These are phyloP conservation scores for Discostella stelligeroides DNA, from an alignment of 108 stramenopile species.

Conservation along the genomic window DNA sequence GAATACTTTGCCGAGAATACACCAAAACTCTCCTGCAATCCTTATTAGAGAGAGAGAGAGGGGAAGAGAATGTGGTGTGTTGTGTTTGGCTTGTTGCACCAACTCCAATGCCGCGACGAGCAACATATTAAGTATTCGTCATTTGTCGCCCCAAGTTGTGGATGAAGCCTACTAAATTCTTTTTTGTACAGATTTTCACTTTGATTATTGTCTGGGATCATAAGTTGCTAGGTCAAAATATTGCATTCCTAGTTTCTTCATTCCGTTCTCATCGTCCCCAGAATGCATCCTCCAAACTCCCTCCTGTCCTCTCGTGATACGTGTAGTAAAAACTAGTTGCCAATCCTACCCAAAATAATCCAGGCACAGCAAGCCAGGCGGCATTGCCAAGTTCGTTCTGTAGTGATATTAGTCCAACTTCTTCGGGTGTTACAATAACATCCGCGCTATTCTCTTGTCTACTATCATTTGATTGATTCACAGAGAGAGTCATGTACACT, in stretches of 20 bases:
- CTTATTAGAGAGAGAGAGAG: too few relatives aligned
- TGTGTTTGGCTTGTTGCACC: too few relatives aligned
- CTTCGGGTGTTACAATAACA: conserved; percentile 62
- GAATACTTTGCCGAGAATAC: conserved; percentile 3
- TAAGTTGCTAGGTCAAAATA: too few relatives aligned
- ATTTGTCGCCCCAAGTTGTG: too few relatives aligned
- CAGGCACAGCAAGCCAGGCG: conserved; percentile 53
- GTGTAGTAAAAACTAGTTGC: conserved; percentile 47
- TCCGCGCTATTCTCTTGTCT: conserved; percentile 1
- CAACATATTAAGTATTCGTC: too few relatives aligned
- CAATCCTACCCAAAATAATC: conserved; percentile 61
- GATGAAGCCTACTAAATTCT: too few relatives aligned
- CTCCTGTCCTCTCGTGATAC: conserved; percentile 62
- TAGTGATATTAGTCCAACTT: conserved; percentile 55
- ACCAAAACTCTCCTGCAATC: neutral
- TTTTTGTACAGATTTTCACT: too few relatives aligned
- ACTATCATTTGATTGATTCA: conserved; percentile 16
- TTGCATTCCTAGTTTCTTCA: too few relatives aligned
- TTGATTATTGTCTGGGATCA: too few relatives aligned
- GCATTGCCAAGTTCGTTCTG: conserved; percentile 51
- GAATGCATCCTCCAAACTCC: conserved; percentile 62
- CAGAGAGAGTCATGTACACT: conserved; percentile 42
- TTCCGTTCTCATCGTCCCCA: conserved; percentile 46
- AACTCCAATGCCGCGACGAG: too few relatives aligned
- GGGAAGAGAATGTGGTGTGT: too few relatives aligned